Base-by-base conservation (phyloP, 1,284 basidiomycete genomes). In the Cutaneotrichosporon dermatis region DNA sequence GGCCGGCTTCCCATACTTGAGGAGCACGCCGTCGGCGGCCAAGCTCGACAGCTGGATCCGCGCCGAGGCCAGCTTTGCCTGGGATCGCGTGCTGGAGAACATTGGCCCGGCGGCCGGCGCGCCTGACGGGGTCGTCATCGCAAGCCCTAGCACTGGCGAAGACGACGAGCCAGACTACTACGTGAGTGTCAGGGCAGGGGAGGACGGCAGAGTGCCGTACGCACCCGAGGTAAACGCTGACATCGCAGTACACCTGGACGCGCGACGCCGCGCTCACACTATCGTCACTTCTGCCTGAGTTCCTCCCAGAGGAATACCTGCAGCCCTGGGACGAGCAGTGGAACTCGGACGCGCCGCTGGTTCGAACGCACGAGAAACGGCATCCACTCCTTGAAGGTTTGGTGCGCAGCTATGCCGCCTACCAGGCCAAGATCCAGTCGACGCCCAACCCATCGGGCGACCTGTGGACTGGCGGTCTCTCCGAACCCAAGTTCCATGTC, bases 401-500 rank as follows among this genome's bases (percentile, higher is more conserved):
- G 2, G 52, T 80, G 15, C 51, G 77, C 6, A 64, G 66, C 10
- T 79, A 77, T 55, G 66, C 76, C 25, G 33, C 55, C 1, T 66
- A 71, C n/a, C 79, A 79, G 55, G 65, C 62, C 2, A 59, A 64
- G 8, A 66, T 83, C 42, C 82, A 83, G 68, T 66, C 68, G 34
- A 56, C 68, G 15, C 36, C 66, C 10, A 82, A 79, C 33, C 79
- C 74, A 0, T 78, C 78, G 1, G 82, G 82, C 8, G 75, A 76
- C 9, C 75, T 80, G 5, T 66, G 53, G 54, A 66, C 66, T n/a
- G 82, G 81, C 8, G 81, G 82, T 0, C 60, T 83, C 15, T 81
- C 80, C 15, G 82, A 84, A 64, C 82, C 82, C 41, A 84, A 84
- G 69, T 83, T 80, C 63, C 52, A 80, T 34, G 73, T 77, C 6